phyloP scores from a whole-genome alignment of 768 basidiomycete genomes.

The Serendipita sp. region DNA sequence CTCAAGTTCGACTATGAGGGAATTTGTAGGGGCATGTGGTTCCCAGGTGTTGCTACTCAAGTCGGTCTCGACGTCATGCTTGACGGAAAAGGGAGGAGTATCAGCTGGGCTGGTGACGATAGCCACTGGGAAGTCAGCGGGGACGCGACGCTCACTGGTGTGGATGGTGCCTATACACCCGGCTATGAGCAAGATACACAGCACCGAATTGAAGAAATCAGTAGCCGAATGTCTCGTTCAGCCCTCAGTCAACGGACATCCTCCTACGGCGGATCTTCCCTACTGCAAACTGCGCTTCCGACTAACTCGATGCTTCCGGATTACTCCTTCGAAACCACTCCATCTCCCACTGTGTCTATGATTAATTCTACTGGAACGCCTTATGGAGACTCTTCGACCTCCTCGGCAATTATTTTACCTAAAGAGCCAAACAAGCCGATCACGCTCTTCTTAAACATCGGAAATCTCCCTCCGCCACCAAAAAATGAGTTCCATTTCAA shows the following conservation, averaged over 20 bases:
- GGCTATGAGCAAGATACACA: neutral
- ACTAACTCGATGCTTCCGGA: conserved; percentile 38
- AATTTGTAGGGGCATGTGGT: conserved; percentile 63
- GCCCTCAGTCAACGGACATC: neutral
- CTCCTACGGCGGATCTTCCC: conserved; percentile 27
- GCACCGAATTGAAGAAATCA: neutral
- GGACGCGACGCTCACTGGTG: conserved; percentile 52
- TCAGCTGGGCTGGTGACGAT: conserved; percentile 43
- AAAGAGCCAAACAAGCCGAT: conserved; percentile 42
- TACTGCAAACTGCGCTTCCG: conserved; percentile 62
- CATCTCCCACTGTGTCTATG: conserved; percentile 26
- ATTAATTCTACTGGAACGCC: conserved; percentile 22
- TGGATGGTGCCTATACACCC: conserved; percentile 29
- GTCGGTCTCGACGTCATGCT: conserved; percentile 62
- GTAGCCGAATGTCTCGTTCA: neutral
- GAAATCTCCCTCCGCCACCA: conserved; percentile 47
- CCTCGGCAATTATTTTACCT: conserved; percentile 5
- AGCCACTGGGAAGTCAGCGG: conserved; percentile 49
- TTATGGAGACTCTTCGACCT: conserved; percentile 14
- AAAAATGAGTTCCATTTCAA: conserved; percentile 51
- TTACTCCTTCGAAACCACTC: conserved; percentile 58
- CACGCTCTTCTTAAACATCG: conserved; percentile 65
- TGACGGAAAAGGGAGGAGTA: conserved; percentile 49
- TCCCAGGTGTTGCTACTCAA: conserved; percentile 65
- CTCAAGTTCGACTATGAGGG: conserved; percentile 57